Conservation (phyloP, 352 stramenopile species). For the Globisporangium canariense region DNA sequence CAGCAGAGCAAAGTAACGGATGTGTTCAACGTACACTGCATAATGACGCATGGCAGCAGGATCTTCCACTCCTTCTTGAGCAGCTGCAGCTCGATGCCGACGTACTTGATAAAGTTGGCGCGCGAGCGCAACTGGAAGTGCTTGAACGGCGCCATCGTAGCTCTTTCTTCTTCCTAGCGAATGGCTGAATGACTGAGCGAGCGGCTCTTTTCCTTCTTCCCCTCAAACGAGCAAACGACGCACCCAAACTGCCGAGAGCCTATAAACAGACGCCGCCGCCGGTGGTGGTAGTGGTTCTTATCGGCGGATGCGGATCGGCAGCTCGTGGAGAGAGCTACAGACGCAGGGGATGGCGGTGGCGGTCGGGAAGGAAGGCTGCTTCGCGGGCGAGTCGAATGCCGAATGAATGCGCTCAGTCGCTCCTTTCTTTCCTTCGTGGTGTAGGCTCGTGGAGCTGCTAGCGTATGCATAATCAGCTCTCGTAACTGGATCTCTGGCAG, state of each 20-base stretch:
- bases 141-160: slow-evolving; percentile 18
- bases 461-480: neutral
- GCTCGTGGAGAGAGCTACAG: neutral
- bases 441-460: neutral
- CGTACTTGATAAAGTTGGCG: slow-evolving; percentile 60
- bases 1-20: neutral
- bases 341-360: no score
- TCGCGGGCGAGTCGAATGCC: neutral
- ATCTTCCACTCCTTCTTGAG: slow-evolving; percentile 68
- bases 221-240: neutral
- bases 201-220: neutral
- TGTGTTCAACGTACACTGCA: slow-evolving; percentile 58
- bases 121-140: slow-evolving; percentile 49
- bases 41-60: slow-evolving; percentile 72
- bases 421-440: neutral
- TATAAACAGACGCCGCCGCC: neutral
- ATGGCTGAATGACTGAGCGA: neutral
- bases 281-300: neutral
- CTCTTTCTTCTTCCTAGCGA: neutral
- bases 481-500: neutral
- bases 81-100: slow-evolving; percentile 58
- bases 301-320: neutral
- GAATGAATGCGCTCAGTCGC: neutral
- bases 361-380: neutral
- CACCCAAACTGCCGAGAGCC: neutral